These are phyloP conservation scores for Hygrocybe coccinea DNA, from an alignment of 768 basidiomycete species.

Conservation along the genomic window DNA sequence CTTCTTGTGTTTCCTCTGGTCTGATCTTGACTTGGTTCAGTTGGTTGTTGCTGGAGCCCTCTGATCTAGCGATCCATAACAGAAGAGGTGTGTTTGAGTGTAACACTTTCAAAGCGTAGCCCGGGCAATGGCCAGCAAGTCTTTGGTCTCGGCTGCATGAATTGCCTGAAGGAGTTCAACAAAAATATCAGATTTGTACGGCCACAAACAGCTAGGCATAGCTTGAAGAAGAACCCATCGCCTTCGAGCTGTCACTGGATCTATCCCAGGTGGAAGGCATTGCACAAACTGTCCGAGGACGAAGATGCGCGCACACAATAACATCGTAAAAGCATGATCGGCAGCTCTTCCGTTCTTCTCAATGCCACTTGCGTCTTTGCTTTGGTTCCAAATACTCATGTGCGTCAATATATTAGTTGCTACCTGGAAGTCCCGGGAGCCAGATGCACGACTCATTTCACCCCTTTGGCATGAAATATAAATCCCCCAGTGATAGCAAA, in stretches of 20 bases:
- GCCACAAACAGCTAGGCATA: slow-evolving; percentile 2
- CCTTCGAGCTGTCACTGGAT: slow-evolving; percentile 6
- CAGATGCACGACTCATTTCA: background rate
- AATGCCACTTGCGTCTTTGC: background rate
- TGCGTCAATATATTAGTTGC: slow-evolving; percentile 9
- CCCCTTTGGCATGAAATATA: slow-evolving; percentile 5
- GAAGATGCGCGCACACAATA: slow-evolving; percentile 12
- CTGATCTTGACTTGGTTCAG: too few relatives aligned
- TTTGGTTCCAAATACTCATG: slow-evolving; percentile 12
- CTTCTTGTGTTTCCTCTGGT: too few relatives aligned
- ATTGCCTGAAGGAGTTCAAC: slow-evolving; percentile 6
- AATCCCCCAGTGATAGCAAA: slow-evolving; percentile 9
- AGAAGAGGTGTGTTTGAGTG: background rate
- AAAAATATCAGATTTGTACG: slow-evolving; percentile 5
- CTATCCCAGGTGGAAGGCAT: background rate
- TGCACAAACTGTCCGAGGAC: slow-evolving; percentile 4
- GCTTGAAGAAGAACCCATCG: slow-evolving; percentile 12
- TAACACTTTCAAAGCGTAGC: background rate
- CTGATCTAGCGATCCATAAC: too few relatives aligned
- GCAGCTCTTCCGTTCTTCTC: slow-evolving; percentile 7
- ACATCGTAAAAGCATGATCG: slow-evolving; percentile 11
- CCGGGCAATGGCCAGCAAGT: slow-evolving; percentile 5
- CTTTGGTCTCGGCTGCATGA: slow-evolving; percentile 2
- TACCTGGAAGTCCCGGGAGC: slow-evolving; percentile 9
- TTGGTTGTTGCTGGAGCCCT: too few relatives aligned